These are phyloP conservation scores for Populus tremula DNA, from an alignment of 345 rosid species.

Conservation along the genomic window DNA sequence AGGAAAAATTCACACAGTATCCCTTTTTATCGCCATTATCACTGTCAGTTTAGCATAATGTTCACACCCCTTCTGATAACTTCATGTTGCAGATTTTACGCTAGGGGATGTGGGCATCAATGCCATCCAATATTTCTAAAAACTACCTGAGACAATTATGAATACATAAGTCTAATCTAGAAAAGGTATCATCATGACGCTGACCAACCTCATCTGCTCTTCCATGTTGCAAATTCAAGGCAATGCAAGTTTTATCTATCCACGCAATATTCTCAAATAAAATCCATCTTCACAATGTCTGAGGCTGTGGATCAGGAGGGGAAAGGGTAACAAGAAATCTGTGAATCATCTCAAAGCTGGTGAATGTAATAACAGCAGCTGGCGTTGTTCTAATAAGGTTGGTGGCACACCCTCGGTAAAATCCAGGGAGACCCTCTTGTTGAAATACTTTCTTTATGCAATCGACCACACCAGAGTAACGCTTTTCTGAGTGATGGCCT, in stretches of 20 bases:
- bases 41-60: conserved; percentile 15
- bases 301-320: conserved; percentile 55
- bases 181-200: not conserved
- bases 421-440: conserved; percentile 68
- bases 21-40: conserved; percentile 33
- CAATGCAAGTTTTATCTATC: not conserved
- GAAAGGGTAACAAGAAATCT: conserved; percentile 52
- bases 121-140: not conserved
- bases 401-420: conserved; percentile 91
- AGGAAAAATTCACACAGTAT: not conserved
- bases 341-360: conserved; percentile 93
- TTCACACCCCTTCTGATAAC: not conserved
- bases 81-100: not conserved
- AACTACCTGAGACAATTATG: conserved; percentile 2
- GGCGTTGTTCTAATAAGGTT: conserved; percentile 87
- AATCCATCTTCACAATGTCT: conserved; percentile 35
- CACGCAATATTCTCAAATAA: not conserved
- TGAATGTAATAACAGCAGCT: conserved; percentile 90
- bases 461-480: conserved; percentile 62
- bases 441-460: conserved; percentile 42
- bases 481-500: conserved; percentile 75
- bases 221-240: not conserved
- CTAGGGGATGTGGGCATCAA: not conserved
- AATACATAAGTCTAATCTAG: not conserved
- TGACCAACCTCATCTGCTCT: not conserved